Percentiles rank a stretch among this genome's conserved stretches.
Evolutionary conservation across 2,329 filamentous ascomycete genomes (phyloP).

Genomic region (Periconia sp.): DNA sequence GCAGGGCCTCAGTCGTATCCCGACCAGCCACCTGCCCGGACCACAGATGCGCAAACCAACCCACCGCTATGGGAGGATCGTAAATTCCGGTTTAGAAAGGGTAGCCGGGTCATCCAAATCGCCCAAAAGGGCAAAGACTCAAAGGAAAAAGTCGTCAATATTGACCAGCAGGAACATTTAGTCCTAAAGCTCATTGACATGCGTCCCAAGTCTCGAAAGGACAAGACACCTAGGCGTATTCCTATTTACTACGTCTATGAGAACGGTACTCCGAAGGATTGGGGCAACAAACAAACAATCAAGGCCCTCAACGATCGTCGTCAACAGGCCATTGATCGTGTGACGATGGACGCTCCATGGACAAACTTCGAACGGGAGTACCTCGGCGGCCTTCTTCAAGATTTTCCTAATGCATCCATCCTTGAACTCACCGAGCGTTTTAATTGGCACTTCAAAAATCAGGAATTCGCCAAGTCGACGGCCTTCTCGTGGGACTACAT

Average conservation of each 20-base stretch:
- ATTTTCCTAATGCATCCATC: slow-evolving; percentile 27
- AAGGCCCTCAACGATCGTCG: slow-evolving; percentile 36
- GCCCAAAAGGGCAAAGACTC: slow-evolving; percentile 10
- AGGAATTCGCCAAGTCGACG: slow-evolving; percentile 12
- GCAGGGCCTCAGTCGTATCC: slow-evolving; percentile 16
- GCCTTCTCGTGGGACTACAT: slow-evolving; percentile 11
- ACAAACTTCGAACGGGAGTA: slow-evolving; percentile 23
- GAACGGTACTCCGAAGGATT: slow-evolving; percentile 29
- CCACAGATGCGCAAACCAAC: slow-evolving; percentile 22
- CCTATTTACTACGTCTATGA: slow-evolving; percentile 17
- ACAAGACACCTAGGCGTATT: slow-evolving; percentile 20
- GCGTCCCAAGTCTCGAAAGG: slow-evolving; percentile 19
- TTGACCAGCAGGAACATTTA: slow-evolving; percentile 29
- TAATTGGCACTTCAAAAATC: slow-evolving; percentile 25
- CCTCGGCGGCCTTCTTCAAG: slow-evolving; percentile 19
- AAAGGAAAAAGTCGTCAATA: not conserved
- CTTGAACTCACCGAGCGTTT: slow-evolving; percentile 30
- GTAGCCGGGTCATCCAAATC: slow-evolving; percentile 17
- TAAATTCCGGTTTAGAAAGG: slow-evolving; percentile 25
- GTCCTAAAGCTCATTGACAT: slow-evolving; percentile 36
- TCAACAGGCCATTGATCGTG: slow-evolving; percentile 28
- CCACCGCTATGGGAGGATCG: slow-evolving; percentile 37
- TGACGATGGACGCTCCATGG: slow-evolving; percentile 23
- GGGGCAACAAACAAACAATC: slow-evolving; percentile 25
- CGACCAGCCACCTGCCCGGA: slow-evolving; percentile 23